Evolutionary conservation across 2,329 filamentous ascomycete species (phyloP), one percentile per base, ranked within the genome.

Genomic region (Coniochaeta sp.): DNA sequence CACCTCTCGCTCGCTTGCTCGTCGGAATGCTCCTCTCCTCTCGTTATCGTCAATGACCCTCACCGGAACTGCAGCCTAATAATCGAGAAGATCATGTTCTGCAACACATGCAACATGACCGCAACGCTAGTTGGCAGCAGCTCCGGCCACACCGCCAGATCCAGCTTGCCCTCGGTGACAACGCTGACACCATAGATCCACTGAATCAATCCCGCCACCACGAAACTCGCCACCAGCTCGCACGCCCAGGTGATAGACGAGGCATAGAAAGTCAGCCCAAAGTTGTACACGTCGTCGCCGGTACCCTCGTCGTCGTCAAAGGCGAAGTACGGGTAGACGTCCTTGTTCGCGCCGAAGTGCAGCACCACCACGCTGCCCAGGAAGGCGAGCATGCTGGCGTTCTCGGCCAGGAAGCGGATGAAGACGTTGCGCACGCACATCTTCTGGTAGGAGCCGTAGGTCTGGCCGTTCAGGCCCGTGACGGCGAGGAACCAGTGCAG

Each of bases 51-150:
- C 5, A 12, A 2, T 14, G 19, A 52, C 19, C 64, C 63, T 70
- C 64, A 73, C 38, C 72, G 76, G 66, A 89, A 89, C 64, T 83
- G 80, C 67, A 89, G 73, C 64, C 86, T 79, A 38, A 88, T 82
- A 67, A 89, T 89, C 54, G 84, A 86, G 73, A 89, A 89, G 60
- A 89, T 72, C 86, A 89, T 89, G 70, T 89, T 89, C 73, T 89
- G 86, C 72, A 89, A 69, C 58, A 89, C 86, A 67, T 89, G 86
- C 69, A 89, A 74, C 75, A 84, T 85, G 24, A 88, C 86, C 24
- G 83, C 84, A 22, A 87, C 82, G 59, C 83, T 83, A 3, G 86
- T 87, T 19, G 86, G 86, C 67, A 89, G 72, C 67, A 89, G 72
- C 74, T 89, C 86, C 1, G 86, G 86, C 83, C 86, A 89, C 60